These are phyloP conservation scores for Xylariaceae sp. DNA, from an alignment of 2,329 filamentous ascomycete species.

Conservation along the genomic window DNA sequence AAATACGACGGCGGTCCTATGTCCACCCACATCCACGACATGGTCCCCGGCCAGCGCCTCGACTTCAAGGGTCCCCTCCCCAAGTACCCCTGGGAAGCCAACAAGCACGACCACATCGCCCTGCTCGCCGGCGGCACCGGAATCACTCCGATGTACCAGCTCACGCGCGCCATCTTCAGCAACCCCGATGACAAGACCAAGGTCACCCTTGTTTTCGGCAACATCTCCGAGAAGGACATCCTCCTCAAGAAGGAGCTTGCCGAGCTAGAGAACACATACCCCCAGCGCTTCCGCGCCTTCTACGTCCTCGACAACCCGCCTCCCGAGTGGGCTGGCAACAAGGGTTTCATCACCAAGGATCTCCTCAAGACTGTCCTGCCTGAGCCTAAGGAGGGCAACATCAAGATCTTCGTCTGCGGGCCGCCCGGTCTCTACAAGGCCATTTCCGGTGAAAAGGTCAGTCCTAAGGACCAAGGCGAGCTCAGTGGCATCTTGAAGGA, in stretches of 20 bases:
- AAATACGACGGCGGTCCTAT: conserved; percentile 86
- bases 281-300: conserved; percentile 91
- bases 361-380: conserved; percentile 92
- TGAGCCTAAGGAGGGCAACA: conserved; percentile 84
- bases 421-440: conserved; percentile 92
- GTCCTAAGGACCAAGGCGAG: conserved; percentile 92
- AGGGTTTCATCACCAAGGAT: conserved; percentile 84
- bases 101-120: conserved; percentile 89
- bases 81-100: conserved; percentile 84
- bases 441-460: conserved; percentile 83
- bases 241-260: conserved; percentile 81
- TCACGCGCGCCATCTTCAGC: conserved; percentile 85
- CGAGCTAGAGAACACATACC: conserved; percentile 89
- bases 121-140: conserved; percentile 93
- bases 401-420: conserved; percentile 96
- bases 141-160: conserved; percentile 97
- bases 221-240: conserved; percentile 85
- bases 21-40: conserved; percentile 81
- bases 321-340: conserved; percentile 70
- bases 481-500: conserved; percentile 77
- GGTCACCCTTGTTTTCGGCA: conserved; percentile 92
- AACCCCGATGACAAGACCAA: conserved; percentile 97
- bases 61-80: conserved; percentile 93
- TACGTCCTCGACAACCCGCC: conserved; percentile 86
- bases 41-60: conserved; percentile 77